Evolutionary conservation across 2,329 filamentous ascomycete species (phyloP).

Genomic region (Bipolaris victoriae): DNA sequence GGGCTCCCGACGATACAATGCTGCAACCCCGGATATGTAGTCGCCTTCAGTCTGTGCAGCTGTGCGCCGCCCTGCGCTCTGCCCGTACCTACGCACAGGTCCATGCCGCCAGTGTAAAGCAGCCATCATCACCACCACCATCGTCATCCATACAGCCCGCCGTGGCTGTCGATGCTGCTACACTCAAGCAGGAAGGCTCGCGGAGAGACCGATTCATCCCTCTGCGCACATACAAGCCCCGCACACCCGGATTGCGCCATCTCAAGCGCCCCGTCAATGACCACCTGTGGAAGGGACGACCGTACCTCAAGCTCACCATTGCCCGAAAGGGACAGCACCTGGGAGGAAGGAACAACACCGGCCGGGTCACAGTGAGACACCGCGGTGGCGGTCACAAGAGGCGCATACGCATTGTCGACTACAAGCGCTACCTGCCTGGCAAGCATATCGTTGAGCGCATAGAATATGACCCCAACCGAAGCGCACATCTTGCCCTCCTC

Average conservation of each 20-base stretch:
- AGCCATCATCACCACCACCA: constrained; percentile 25
- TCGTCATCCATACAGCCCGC: constrained; percentile 38
- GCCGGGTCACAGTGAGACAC: constrained; percentile 86
- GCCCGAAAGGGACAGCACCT: constrained; percentile 92
- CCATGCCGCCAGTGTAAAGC: constrained; percentile 43
- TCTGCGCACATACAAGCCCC: constrained; percentile 88
- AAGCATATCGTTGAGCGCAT: constrained; percentile 90
- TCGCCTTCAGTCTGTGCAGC: constrained; percentile 57
- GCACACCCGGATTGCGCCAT: constrained; percentile 91
- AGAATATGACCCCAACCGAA: constrained; percentile 93
- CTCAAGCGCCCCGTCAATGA: constrained; percentile 92
- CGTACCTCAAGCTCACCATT: constrained; percentile 81
- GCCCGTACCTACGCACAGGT: constrained; percentile 61
- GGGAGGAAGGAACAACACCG: constrained; percentile 88
- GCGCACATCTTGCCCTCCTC: constrained; percentile 88
- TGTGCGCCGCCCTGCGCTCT: constrained; percentile 55
- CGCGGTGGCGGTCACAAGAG: constrained; percentile 90
- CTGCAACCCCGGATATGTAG: constrained; percentile 69
- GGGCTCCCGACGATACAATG: constrained; percentile 54
- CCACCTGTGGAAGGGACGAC: constrained; percentile 93
- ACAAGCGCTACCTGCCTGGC: constrained; percentile 76
- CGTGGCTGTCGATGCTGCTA: constrained; percentile 35
- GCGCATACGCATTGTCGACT: constrained; percentile 91
- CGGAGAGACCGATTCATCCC: constrained; percentile 49
- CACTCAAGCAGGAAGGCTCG: constrained; percentile 32